Percentiles rank a stretch among this genome's conserved stretches.
These are phyloP conservation scores for Meripilus lineatus DNA, from an alignment of 1,284 basidiomycete species.

Conservation along the genomic window DNA sequence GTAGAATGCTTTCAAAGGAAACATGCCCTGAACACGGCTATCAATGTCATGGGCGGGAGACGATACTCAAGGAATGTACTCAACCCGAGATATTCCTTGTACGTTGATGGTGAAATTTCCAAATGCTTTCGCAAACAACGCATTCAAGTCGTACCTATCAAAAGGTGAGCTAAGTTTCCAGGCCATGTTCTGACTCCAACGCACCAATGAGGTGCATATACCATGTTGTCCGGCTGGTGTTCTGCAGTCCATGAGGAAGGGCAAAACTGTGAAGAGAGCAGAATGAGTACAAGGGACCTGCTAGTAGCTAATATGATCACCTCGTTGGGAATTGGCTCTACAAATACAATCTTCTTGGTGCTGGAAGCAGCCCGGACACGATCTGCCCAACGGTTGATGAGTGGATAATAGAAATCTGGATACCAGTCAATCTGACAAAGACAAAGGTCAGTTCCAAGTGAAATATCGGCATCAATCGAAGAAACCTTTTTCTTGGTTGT, in stretches of 20 bases:
- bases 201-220: constrained; percentile 89
- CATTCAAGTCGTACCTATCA: constrained; percentile 83
- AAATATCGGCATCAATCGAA: background rate
- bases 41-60: no score
- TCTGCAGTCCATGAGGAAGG: constrained; percentile 70
- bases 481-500: constrained; percentile 52
- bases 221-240: constrained; percentile 65
- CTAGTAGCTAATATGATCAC: constrained; percentile 32
- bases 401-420: constrained; percentile 81
- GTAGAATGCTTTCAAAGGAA: constrained; percentile 74
- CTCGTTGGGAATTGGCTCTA: constrained; percentile 90
- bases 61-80: no score
- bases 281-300: background rate
- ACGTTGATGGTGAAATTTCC: constrained; percentile 86
- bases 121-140: constrained; percentile 78
- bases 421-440: constrained; percentile 71
- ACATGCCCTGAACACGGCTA: constrained; percentile 83
- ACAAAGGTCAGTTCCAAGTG: background rate
- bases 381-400: constrained; percentile 69
- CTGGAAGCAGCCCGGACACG: constrained; percentile 49
- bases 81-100: constrained; percentile 79
- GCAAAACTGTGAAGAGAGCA: constrained; percentile 55
- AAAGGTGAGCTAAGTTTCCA: background rate
- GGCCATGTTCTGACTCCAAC: constrained; percentile 12
- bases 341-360: constrained; percentile 66